A percentile compares a stretch with the other conserved stretches of the same genome.
Evolutionary conservation across 805 yeast species (phyloP).

Genomic region (Kuraishia floccosa): DNA sequence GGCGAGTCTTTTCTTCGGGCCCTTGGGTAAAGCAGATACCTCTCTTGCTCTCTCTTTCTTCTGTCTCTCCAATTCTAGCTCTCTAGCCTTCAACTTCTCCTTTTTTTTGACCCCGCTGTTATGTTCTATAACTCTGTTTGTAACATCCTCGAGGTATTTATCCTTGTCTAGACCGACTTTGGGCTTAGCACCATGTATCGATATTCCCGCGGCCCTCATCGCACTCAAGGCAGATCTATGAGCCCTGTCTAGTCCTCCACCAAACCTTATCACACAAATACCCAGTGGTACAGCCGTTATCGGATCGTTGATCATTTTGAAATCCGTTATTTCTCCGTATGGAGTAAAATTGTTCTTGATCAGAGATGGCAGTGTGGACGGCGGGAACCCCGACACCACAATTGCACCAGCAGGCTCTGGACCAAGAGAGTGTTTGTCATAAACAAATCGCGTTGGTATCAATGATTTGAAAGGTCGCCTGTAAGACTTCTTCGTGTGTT

Average conservation of each 20-base stretch:
- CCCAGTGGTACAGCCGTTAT: slow-evolving; percentile 73
- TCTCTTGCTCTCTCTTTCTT: slow-evolving; percentile 7
- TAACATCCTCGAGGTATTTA: slow-evolving; percentile 21
- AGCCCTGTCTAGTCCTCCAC: slow-evolving; percentile 41
- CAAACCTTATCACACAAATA: slow-evolving; percentile 50
- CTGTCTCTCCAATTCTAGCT: slow-evolving; percentile 8
- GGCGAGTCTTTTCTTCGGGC: slow-evolving; percentile 1
- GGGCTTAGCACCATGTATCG: slow-evolving; percentile 40
- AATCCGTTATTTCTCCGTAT: slow-evolving; percentile 52
- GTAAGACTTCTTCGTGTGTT: slow-evolving; percentile 9
- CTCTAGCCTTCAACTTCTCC: slow-evolving; percentile 16
- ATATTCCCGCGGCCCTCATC: slow-evolving; percentile 29
- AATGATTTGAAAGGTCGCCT: slow-evolving; percentile 7
- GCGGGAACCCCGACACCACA: slow-evolving; percentile 57
- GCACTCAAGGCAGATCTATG: slow-evolving; percentile 36
- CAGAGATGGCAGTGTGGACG: slow-evolving; percentile 32
- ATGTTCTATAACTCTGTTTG: slow-evolving; percentile 16
- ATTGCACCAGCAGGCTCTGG: slow-evolving; percentile 63
- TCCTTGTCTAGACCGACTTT: slow-evolving; percentile 39
- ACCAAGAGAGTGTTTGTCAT: slow-evolving; percentile 66
- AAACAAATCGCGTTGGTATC: slow-evolving; percentile 24
- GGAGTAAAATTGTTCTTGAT: slow-evolving; percentile 42
- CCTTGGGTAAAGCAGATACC: slow-evolving; percentile 2
- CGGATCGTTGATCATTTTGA: slow-evolving; percentile 57
- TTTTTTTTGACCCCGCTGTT: slow-evolving; percentile 26